Conservation (phyloP, 352 stramenopile genomes). For the Elongisporangium anandrum region DNA sequence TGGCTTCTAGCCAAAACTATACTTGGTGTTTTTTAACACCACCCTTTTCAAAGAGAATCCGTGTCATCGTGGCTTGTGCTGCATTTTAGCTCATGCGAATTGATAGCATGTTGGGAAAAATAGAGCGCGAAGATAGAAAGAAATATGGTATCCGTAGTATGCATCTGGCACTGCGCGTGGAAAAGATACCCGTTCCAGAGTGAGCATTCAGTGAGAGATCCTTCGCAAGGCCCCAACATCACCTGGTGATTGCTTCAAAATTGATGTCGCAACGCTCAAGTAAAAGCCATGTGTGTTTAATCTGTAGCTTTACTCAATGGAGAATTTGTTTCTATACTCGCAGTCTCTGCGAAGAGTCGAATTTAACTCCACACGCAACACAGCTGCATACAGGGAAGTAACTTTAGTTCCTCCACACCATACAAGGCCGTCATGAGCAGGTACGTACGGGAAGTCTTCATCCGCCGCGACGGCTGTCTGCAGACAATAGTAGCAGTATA, state of each 20-base stretch:
- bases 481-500: conserved; percentile 86
- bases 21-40: conserved; percentile 86
- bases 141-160: too few species aligned
- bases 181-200: too few species aligned
- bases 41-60: conserved; percentile 53
- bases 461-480: conserved; percentile 68
- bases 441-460: conserved; percentile 64
- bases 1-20: conserved; percentile 14
- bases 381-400: conserved; percentile 32
- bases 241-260: too few species aligned
- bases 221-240: too few species aligned
- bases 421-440: conserved; percentile 1
- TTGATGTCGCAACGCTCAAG: too few species aligned
- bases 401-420: background rate
- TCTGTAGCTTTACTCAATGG: background rate
- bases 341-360: conserved; percentile 63
- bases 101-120: too few species aligned
- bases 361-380: conserved; percentile 50
- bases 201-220: too few species aligned
- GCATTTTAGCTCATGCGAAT: too few species aligned
- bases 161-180: too few species aligned
- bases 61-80: background rate
- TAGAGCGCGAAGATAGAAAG: too few species aligned
- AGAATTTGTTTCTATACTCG: conserved; percentile 14
- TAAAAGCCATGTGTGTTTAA: too few species aligned